A percentile compares a stretch with the other conserved stretches of the same genome.
Evolutionary conservation across 345 rosid species (phyloP).

Genomic region (Syzygium jambos): DNA sequence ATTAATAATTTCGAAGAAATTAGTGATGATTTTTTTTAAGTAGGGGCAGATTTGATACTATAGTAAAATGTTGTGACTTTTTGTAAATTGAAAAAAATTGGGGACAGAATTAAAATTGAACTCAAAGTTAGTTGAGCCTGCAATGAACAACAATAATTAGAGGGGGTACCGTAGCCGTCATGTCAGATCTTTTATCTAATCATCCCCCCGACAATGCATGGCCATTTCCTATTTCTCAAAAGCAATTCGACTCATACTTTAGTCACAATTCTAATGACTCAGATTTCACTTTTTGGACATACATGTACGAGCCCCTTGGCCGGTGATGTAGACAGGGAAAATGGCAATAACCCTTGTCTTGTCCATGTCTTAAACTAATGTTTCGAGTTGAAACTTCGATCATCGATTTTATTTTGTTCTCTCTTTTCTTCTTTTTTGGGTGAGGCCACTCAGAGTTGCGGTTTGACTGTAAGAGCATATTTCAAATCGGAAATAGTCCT

Average conservation of each 20-base stretch:
- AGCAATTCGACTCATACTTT: not conserved
- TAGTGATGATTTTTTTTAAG: accelerated
- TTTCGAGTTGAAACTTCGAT: not conserved
- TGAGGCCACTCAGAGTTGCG: not conserved
- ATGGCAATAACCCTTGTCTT: not conserved
- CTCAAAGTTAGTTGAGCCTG: not conserved
- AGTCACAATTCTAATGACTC: not conserved
- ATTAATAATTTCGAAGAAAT: not conserved
- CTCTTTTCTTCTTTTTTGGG: not conserved
- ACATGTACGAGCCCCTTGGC: not conserved
- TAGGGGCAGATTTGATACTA: not conserved
- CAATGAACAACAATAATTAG: not conserved
- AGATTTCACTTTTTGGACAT: not conserved
- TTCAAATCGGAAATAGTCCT: not conserved
- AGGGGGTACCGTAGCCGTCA: not conserved
- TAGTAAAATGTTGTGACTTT: not conserved
- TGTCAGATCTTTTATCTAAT: not conserved
- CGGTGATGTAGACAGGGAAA: not conserved
- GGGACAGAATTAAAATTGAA: not conserved
- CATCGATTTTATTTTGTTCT: not conserved
- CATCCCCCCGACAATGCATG: not conserved
- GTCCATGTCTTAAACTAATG: not conserved
- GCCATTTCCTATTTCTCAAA: not conserved
- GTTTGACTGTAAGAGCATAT: not conserved
- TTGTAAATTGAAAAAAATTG: not conserved